Conservation (phyloP, 352 stramenopile species). For the Phytophthora pinifolia region DNA sequence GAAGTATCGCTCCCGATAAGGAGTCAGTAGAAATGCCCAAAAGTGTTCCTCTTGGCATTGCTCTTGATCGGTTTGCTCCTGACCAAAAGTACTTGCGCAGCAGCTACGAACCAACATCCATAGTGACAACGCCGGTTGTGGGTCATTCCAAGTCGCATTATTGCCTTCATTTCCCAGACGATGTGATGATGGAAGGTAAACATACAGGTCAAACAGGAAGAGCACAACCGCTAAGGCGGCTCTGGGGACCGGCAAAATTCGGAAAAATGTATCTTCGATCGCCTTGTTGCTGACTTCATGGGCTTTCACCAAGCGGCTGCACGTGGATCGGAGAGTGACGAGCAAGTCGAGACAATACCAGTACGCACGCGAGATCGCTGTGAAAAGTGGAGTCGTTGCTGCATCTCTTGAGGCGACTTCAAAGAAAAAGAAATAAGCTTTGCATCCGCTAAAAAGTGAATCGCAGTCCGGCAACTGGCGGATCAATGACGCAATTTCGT, state of each 20-base stretch:
- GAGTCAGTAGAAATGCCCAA: conserved; percentile 58
- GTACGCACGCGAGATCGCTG: conserved; percentile 52
- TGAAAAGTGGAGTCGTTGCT: conserved; percentile 58
- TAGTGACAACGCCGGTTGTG: conserved; percentile 49
- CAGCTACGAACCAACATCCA: conserved; percentile 58
- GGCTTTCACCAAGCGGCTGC: neutral
- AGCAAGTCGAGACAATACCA: conserved; percentile 61
- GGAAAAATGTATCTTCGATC: conserved; percentile 17
- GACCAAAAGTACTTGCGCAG: conserved; percentile 23
- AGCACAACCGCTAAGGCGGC: conserved; percentile 52
- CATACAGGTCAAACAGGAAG: conserved; percentile 74
- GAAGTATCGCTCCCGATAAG: conserved; percentile 36
- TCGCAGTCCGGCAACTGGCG: conserved; percentile 65
- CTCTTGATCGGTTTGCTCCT: conserved; percentile 21
- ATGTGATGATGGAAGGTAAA: conserved; percentile 73
- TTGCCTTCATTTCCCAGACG: conserved; percentile 15
- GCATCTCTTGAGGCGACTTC: conserved; percentile 49
- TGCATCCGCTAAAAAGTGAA: conserved; percentile 48
- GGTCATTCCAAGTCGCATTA: neutral
- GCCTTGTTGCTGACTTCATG: conserved; percentile 7
- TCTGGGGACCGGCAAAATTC: conserved; percentile 33
- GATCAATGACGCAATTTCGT: conserved; percentile 36
- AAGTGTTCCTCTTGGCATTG: conserved; percentile 36
- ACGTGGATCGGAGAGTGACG: conserved; percentile 28
- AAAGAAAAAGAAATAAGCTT: conserved; percentile 73